Evolutionary conservation across 1,139 yeast species (phyloP), one percentile per base, ranked within the genome.

Genomic region (Blastobotrys serpentis): DNA sequence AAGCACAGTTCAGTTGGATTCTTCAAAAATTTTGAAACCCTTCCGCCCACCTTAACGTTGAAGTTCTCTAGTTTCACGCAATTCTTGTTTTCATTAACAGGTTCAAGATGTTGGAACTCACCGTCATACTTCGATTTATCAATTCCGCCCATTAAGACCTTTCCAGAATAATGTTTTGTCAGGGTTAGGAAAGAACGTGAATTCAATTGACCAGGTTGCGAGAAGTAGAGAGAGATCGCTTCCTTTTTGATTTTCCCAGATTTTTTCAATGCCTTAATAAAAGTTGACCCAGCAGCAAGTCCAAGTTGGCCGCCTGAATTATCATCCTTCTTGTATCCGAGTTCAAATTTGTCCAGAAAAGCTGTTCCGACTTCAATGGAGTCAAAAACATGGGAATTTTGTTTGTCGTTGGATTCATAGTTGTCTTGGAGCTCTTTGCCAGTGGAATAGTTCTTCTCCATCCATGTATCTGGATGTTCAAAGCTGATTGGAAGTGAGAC

Each of bases 71-170:
- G 22, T 7, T 36, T 19, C 13, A 36, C 40, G 25, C 40, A 36
- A 11, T 36, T 17, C 3, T 19, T 19, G 11, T 36, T n/a, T 3
- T 36, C 25, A 36, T 36, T 36, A 25, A 36, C 25, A 18, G 40
- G 18, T 18, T 36, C 25, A 19, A 36, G 40, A 3, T 17, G 7
- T 19, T 18, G 25, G n/a, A 36, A 18, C 25, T 17, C 25, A 8
- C 16, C 25, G 25, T 36, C 23, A 19, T 36, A 36, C n/a, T 36
- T 18, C 3, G 40, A 7, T 13, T 36, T 36, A 25, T 36, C 40
- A 13, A 19, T 18, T 3, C 40, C 40, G 7, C 40, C 40, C 7
- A 36, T 11, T n/a, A 36, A 17, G 13, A 36, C 7, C 14, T 36
- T 17, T 6, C 40, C 40, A 4, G 7, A 10, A 11, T 10, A 29